A percentile compares a stretch with the other conserved stretches of the same genome.
Evolutionary conservation across 371 early-diverging fungal species (phyloP).

Genomic region (Mortierella sp.): DNA sequence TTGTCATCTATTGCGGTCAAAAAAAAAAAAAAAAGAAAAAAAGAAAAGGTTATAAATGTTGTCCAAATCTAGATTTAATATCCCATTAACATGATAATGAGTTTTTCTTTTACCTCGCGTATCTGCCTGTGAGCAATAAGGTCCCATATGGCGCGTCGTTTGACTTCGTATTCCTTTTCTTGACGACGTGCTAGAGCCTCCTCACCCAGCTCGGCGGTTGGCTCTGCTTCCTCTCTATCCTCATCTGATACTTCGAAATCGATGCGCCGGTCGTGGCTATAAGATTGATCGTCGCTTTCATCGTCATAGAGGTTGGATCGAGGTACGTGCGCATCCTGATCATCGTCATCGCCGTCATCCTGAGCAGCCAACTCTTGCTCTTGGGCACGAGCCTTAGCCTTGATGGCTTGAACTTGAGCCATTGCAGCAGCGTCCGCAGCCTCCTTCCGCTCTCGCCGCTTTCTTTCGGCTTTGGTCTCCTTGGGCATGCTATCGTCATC

Average conservation of each 20-base stretch:
- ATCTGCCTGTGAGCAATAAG: constrained; percentile 51
- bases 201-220: constrained; percentile 18
- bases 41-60: neutral
- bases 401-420: constrained; percentile 48
- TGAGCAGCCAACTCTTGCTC: constrained; percentile 20
- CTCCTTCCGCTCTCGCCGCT: constrained; percentile 39
- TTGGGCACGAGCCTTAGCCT: constrained; percentile 42
- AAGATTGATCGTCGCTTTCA: constrained; percentile 35
- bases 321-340: constrained; percentile 38
- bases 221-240: constrained; percentile 12
- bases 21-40: too few relatives aligned
- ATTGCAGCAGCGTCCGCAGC: constrained; percentile 42
- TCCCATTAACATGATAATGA: neutral
- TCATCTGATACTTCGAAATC: constrained; percentile 32
- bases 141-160: constrained; percentile 50
- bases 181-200: constrained; percentile 39
- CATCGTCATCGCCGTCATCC: constrained; percentile 31
- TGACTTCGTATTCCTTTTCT: constrained; percentile 43
- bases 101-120: constrained; percentile 28
- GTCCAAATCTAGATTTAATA: neutral
- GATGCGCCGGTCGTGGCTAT: constrained; percentile 22
- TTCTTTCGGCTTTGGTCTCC: constrained; percentile 45
- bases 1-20: constrained; percentile 59
- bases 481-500: constrained; percentile 17
- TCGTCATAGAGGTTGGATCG: constrained; percentile 33